Base-by-base conservation (phyloP, 179 eudicot genomes). In the Heliamphora pulchella region DNA sequence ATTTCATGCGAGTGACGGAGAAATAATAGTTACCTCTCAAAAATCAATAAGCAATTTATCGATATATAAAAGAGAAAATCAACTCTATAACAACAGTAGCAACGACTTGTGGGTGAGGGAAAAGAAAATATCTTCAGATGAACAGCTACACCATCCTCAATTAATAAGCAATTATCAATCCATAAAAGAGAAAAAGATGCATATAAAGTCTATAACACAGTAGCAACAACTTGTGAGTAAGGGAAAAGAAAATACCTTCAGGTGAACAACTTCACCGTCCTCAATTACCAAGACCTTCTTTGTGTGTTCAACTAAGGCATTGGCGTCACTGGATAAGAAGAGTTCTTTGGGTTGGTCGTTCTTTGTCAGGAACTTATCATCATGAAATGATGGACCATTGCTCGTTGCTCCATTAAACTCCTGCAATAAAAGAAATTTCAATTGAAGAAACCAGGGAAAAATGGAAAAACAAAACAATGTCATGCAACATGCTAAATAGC, bases 251-350 rank as follows among this genome's bases (percentile, higher is more conserved):
- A 71, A 72, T 89, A 94, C 99, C 99, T 94, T 94, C 4, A 96
- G 81, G 80, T 96, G 97, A 82, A 96, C 93, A 78, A 96, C 93
- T 94, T 96, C 99, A 55, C 90, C 92, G 87, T 96, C 99, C 86
- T 94, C 98, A 74, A 96, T 90, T 82, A 91, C 93, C 87, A 96
- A 83, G 68, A 94, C 98, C 88, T 89, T 94, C 80, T 92, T 96
- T n/a, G 99, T 96, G 87, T 96, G 98, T 81, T 96, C 99, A 78
- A 96, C 91, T 71, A 96, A 84, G 80, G 98, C 99, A 87, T 89
- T 88, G 67, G 96, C 91, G 88, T 96, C 99, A 87, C 99, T 96
- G 73, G 99, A 96, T 70, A 96, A 77, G 84, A 94, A 94, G 22
- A 96, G 88, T 88, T 96, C 99, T 86, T 87, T 94, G 53, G 98